Percentiles rank a stretch among this genome's conserved stretches.
These are phyloP conservation scores for Salix purpurea DNA, from an alignment of 345 rosid species.

Conservation along the genomic window DNA sequence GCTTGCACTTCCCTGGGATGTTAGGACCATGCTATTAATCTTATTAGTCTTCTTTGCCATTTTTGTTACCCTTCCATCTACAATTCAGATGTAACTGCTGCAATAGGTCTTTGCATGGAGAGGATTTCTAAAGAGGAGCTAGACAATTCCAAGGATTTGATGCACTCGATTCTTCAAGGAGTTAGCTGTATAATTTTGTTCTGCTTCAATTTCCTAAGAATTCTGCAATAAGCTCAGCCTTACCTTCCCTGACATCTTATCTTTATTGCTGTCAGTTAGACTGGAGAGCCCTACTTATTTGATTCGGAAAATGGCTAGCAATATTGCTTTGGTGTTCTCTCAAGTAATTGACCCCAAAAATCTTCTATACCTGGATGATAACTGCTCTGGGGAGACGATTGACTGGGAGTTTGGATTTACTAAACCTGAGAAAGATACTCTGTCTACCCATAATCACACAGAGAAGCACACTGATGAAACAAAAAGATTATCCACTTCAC, in stretches of 20 bases:
- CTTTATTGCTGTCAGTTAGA: constrained; percentile 60
- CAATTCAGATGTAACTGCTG: constrained; percentile 70
- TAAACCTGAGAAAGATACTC: constrained; percentile 28
- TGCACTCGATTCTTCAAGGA: constrained; percentile 92
- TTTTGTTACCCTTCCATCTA: constrained; percentile 38
- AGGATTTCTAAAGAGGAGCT: constrained; percentile 79
- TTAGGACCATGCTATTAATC: background rate
- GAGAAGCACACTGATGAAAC: constrained; percentile 30
- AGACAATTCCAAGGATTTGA: constrained; percentile 60
- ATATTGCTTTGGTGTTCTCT: constrained; percentile 78
- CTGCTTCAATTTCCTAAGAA: constrained; percentile 14
- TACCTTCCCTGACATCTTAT: constrained; percentile 17
- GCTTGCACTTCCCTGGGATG: background rate
- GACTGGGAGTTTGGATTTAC: constrained; percentile 85
- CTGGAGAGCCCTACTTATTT: constrained; percentile 76
- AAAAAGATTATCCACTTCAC: constrained; percentile 27
- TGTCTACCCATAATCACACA: constrained; percentile 20
- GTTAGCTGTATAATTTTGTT: constrained; percentile 61
- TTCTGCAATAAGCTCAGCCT: constrained; percentile 17
- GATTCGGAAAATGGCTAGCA: constrained; percentile 83
- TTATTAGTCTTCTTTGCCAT: constrained; percentile 10
- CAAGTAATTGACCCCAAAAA: constrained; percentile 83
- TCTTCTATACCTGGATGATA: constrained; percentile 85
- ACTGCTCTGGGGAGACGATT: constrained; percentile 53
- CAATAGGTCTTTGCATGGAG: constrained; percentile 86